Evolutionary conservation across 768 basidiomycete species (phyloP), one percentile per base, ranked within the genome.

Genomic region (Macrolepiota dolichaula): DNA sequence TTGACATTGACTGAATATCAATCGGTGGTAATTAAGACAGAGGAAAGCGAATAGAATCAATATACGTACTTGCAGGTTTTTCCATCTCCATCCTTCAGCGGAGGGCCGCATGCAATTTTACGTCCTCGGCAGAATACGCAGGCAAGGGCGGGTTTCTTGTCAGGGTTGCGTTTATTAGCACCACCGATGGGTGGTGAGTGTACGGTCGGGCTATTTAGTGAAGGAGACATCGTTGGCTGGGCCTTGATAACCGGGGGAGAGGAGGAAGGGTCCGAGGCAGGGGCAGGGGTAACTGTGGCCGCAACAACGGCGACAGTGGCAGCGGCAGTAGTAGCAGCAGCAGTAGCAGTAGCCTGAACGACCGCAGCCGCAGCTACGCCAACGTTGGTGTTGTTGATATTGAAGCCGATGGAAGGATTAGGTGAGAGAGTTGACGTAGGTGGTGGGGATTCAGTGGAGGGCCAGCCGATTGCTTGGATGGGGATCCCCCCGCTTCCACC

Each of bases 51-150:
- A 51, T 36, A 50, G 46, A 55, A 64, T 52, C 60, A 53, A 57
- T 57, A 50, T 17, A 80, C 86, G 78, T 65, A 87, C 87, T 86
- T 86, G 85, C 86, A 88, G 0, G 85, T 83, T 62, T 78, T 78
- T 63, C 84, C 82, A 52, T 75, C 74, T 63, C 81, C 83, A 9
- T 79, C 81, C 0, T 81, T 77, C 12, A 77, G 65, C 2, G 85
- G 84, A 11, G 85, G 81, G 0, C 87, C 86, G 62, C 87, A 88
- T 9, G 87, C 87, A 53, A 88, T 88, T 73, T 88, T 88, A 44
- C 86, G 76, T 4, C 85, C 85, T 42, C 86, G 77, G 67, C 86
- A 88, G 66, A 88, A 88, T 5, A 85, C 73, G 63, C 86, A 87
- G 0, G 86, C 86, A 1, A 87, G 74, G 2, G 82, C 78, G 15